phyloP scores from a whole-genome alignment of 1,284 basidiomycete species.

The Thecaphora thlaspeos region DNA sequence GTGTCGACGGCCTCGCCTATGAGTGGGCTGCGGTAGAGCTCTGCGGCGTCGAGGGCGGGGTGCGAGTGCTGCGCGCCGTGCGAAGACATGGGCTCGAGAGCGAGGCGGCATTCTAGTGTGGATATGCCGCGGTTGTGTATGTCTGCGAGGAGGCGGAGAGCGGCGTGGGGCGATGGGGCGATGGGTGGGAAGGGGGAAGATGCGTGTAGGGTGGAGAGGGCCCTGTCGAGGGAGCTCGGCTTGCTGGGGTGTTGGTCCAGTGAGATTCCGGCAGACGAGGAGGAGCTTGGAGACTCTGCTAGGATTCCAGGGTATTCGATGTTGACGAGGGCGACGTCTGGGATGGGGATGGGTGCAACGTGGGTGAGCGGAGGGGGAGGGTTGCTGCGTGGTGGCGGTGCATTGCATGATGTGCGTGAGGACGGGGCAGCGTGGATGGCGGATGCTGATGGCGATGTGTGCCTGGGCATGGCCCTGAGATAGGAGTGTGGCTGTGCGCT shows the following conservation, averaged over 20 bases:
- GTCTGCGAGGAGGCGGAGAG: constrained; percentile 33
- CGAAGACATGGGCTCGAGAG: constrained; percentile 1
- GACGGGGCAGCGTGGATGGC: no score
- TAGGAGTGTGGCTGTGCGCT: no score
- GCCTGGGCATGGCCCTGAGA: no score
- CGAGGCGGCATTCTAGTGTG: constrained; percentile 44
- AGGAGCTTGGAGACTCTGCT: background rate
- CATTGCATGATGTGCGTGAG: no score
- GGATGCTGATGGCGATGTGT: no score
- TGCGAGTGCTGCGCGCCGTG: background rate
- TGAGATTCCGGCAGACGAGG: background rate
- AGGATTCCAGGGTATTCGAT: constrained; percentile 52
- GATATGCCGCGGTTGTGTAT: constrained; percentile 22
- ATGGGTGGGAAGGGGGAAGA: constrained; percentile 17
- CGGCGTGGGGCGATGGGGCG: constrained; percentile 27
- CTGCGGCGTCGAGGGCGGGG: background rate
- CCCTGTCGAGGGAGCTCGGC: constrained; percentile 34
- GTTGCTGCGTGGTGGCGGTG: no score
- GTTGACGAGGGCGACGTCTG: constrained; percentile 24
- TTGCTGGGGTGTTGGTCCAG: no score
- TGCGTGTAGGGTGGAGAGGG: constrained; percentile 38
- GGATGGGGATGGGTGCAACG: constrained; percentile 10
- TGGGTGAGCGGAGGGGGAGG: no score
- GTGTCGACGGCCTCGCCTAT: constrained; percentile 29
- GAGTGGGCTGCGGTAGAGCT: constrained; percentile 27